These are phyloP conservation scores for Aureobasidium melanogenum DNA, from an alignment of 2,329 filamentous ascomycete genomes.

Conservation along the genomic window DNA sequence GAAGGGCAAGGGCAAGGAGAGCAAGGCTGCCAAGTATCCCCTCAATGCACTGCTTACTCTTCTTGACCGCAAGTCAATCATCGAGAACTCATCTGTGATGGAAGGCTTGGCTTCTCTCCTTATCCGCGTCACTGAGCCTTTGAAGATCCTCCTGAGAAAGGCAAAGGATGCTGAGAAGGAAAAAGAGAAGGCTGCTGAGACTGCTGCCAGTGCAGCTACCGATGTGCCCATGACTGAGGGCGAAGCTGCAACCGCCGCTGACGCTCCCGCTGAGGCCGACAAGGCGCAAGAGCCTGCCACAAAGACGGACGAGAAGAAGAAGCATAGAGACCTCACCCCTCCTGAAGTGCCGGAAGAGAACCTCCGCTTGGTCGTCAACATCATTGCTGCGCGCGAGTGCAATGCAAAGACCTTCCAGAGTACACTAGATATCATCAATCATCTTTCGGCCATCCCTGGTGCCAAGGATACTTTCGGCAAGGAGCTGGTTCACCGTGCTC, in stretches of 20 bases:
- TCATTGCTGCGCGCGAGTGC: constrained; percentile 91
- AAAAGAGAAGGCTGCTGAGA: constrained; percentile 23
- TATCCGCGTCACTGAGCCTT: constrained; percentile 77
- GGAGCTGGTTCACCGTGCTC: constrained; percentile 81
- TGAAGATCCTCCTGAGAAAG: constrained; percentile 73
- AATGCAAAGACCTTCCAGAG: constrained; percentile 97
- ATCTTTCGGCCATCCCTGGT: constrained; percentile 83
- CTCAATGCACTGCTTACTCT: constrained; percentile 84
- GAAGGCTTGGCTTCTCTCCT: constrained; percentile 81
- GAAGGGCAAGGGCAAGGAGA: constrained; percentile 84
- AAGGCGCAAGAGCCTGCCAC: constrained; percentile 29
- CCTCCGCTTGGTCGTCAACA: constrained; percentile 87
- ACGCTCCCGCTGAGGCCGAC: constrained; percentile 21
- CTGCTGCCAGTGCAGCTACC: background rate
- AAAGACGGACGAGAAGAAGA: constrained; percentile 43
- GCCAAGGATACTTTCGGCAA: constrained; percentile 87
- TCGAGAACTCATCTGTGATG: constrained; percentile 96
- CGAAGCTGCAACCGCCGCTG: constrained; percentile 16
- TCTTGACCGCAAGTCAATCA: constrained; percentile 87
- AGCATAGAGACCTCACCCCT: constrained; percentile 58
- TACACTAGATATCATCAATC: constrained; percentile 97
- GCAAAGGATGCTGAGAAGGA: constrained; percentile 60
- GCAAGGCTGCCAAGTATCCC: constrained; percentile 75
- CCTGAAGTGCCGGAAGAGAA: constrained; percentile 84
- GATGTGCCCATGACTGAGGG: constrained; percentile 19